Percentiles rank a stretch among this genome's conserved stretches.
Conservation (phyloP, 164 flowering plant genomes). For the Magnolia changhungtana region DNA sequence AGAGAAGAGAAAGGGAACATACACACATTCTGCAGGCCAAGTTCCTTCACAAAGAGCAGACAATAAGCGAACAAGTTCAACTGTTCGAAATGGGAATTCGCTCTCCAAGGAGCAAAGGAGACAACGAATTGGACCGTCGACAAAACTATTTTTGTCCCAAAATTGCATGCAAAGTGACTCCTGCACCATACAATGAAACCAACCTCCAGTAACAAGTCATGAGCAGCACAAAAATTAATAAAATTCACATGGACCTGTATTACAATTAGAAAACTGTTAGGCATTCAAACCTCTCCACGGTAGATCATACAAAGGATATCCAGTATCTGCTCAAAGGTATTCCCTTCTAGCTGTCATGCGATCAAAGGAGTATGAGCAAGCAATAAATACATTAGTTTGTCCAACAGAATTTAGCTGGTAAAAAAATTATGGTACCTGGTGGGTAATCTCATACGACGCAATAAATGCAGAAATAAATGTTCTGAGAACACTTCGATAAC, state of each 20-base stretch:
- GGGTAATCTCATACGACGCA: constrained; percentile 85
- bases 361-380: constrained; percentile 13
- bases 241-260: constrained; percentile 3
- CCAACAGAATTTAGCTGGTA: background rate
- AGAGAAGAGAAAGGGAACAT: constrained; percentile 25
- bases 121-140: constrained; percentile 91
- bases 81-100: constrained; percentile 71
- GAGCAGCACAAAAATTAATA: constrained; percentile 3
- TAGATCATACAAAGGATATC: constrained; percentile 77
- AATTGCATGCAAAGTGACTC: constrained; percentile 92
- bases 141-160: constrained; percentile 83
- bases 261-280: constrained; percentile 8
- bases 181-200: constrained; percentile 35
- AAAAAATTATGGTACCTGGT: constrained; percentile 52
- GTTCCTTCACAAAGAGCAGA: constrained; percentile 88
- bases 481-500: constrained; percentile 85
- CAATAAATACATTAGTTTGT: background rate
- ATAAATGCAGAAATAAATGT: constrained; percentile 86
- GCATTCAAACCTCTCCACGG: constrained; percentile 74
- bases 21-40: constrained; percentile 98
- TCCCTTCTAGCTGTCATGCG: constrained; percentile 66
- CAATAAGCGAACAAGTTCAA: constrained; percentile 62
- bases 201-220: background rate
- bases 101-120: constrained; percentile 75
- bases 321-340: constrained; percentile 52